Base-by-base conservation (phyloP, 2,329 filamentous ascomycete genomes). In the Ascochyta pisi region DNA sequence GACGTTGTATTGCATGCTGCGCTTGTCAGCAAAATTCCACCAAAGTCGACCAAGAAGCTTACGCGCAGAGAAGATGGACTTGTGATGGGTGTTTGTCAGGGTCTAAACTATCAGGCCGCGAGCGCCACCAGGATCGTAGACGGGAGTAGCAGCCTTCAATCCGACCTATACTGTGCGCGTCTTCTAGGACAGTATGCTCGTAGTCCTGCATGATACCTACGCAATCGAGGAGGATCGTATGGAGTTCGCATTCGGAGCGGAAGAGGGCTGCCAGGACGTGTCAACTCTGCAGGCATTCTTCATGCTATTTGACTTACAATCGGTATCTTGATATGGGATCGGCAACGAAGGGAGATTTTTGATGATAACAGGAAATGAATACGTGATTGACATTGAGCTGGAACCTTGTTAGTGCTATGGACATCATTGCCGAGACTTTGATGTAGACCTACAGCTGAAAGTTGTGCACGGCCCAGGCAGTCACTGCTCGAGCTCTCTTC, bases 391-490 rank as follows among this genome's bases (percentile, higher is more conserved):
- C 68, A 72, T 70, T 1, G 63, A 62, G 24, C 70, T 73, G 29
- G 2, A 22, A 1, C 2, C 6, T 2, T 15, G 33, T 69, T 23
- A 68, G 60, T 24, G 2, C 6, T 12, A 10, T 13, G 6, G 3
- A 12, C 19, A 22, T 5, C 16, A 4, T 29, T 15, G 3, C 3
- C 3, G 8, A 12, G n/a, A 3, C 12, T 26, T 22, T 19, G 10
- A 7, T 1, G 13, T 23, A 5, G 16, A 55, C 67, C 48, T 54
- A 71, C 70, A 72, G 51, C 58, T 73, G 70, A 35, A 73, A 73
- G 27, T 71, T 73, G 53, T 72, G 67, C 10, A 70, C 37, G 5
- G 62, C 58, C 70, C 70, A 73, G 0, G 68, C 69, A n/a, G 69
- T 70, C 0, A 68, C 65, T 1, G 66, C 62, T 35, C 66, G 60